Evolutionary conservation across 441 rosid species (phyloP), one percentile per base, ranked within the genome.

Genomic region (Erodium moschatum): DNA sequence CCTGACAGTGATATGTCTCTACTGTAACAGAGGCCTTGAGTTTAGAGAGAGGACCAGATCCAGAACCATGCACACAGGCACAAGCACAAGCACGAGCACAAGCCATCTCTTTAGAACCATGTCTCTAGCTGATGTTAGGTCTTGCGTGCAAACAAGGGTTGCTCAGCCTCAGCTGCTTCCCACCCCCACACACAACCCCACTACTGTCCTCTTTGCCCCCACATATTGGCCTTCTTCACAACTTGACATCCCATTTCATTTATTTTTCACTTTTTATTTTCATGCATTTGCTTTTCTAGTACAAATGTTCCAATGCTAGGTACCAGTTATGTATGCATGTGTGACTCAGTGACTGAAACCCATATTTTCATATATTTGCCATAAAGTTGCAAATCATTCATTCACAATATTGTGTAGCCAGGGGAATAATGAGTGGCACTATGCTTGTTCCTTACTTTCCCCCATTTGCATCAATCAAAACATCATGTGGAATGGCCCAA

Each of bases 361-460:
- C 24, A 8, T 19, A 10, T 50, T 58, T 58, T 19, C 12, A 35
- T 58, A 58, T 20, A 20, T 58, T 9, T 58, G 64, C 20, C 12
- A 19, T 24, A 58, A 58, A 58, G 64, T 19, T 18, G 27, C 64
- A 58, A 58, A 58, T 21, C 27, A 20, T 58, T 58, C 63, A 58
- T 58, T 9, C 64, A 58, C 64, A 19, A 58, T 58, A 19, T 18
- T 24, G 27, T 58, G 20, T 20, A 58, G n/a, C 27, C n/a, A 58
- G 24, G 4, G 29, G 29, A 58, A 58, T 58, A 58, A 58, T 58
- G 64, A 58, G 9, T 9, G 29, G 24, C 64, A 58, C 64, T 21
- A 58, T 58, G 64, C 64, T 58, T 58, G 64, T 20, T 21, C 64
- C 64, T 19, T 58, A 58, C 64, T 58, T 58, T 20, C 29, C 12